A percentile compares a stretch with the other conserved stretches of the same genome.
These are phyloP conservation scores for Diaporthe sp. DNA, from an alignment of 2,329 filamentous ascomycete species.

Conservation along the genomic window DNA sequence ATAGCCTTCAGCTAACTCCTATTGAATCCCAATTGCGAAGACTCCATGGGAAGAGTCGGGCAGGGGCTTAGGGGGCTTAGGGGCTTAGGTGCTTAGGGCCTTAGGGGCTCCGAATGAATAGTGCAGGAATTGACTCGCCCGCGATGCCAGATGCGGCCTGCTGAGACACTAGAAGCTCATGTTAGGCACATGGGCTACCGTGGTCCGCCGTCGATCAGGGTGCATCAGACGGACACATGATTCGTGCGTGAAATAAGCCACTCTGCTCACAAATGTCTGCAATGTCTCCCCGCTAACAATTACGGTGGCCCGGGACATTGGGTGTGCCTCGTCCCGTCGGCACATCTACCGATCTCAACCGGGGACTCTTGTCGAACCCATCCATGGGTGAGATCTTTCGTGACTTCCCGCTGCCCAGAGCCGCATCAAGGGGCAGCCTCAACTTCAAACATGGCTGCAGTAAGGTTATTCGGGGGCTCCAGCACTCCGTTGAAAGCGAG, in stretches of 20 bases:
- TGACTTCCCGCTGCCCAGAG: conserved; percentile 12
- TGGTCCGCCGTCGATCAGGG: conserved; percentile 26
- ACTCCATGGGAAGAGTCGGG: not conserved
- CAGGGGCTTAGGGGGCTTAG: not conserved
- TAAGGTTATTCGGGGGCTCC: conserved; percentile 10
- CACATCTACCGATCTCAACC: conserved; percentile 14
- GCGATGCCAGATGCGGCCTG: conserved; percentile 20
- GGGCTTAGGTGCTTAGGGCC: not conserved
- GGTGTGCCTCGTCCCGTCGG: conserved; percentile 1
- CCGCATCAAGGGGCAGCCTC: conserved; percentile 24
- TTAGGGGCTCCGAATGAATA: not conserved
- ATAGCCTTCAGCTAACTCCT: not conserved
- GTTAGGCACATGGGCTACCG: conserved; percentile 6
- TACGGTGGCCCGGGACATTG: conserved; percentile 9
- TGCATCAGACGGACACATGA: conserved; percentile 29
- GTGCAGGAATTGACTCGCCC: conserved; percentile 27
- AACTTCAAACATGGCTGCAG: conserved; percentile 35
- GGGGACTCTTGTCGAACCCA: conserved; percentile 5
- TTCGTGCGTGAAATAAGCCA: conserved; percentile 29
- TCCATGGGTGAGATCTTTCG: conserved; percentile 9
- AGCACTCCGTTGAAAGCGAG: conserved; percentile 21
- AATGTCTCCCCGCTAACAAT: conserved; percentile 6
- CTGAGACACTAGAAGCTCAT: conserved; percentile 26
- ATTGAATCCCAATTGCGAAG: not conserved
- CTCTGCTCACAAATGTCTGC: not conserved